Conservation (phyloP, 495 filamentous ascomycete species). For the Aspergillus nanangensis region DNA sequence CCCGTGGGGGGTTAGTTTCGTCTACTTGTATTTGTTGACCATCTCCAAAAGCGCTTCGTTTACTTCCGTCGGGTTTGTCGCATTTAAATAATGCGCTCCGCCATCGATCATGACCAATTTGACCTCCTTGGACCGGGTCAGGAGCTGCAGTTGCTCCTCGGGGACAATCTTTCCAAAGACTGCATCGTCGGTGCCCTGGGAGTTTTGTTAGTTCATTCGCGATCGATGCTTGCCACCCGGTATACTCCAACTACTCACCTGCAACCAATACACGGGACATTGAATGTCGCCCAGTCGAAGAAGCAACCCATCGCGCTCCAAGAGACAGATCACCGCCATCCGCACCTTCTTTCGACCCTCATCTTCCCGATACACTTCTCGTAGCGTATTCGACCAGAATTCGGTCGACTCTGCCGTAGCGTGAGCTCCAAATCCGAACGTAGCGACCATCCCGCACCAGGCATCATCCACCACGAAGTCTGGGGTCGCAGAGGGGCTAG, state of each 20-base stretch:
- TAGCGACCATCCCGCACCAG: constrained; percentile 52
- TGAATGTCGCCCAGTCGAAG: constrained; percentile 49
- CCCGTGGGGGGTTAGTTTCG: too few relatives aligned
- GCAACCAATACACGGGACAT: constrained; percentile 63
- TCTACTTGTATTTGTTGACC: constrained; percentile 22
- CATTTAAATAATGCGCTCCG: constrained; percentile 57
- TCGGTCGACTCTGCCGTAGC: constrained; percentile 34
- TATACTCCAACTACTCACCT: constrained; percentile 51
- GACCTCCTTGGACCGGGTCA: constrained; percentile 48
- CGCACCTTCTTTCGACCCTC: constrained; percentile 53
- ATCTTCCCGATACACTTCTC: constrained; percentile 55
- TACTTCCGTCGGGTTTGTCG: constrained; percentile 52
- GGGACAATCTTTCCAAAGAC: constrained; percentile 45
- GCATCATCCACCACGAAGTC: constrained; percentile 53
- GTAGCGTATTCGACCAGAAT: constrained; percentile 52
- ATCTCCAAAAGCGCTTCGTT: constrained; percentile 48
- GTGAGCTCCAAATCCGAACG: constrained; percentile 50
- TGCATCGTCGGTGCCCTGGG: constrained; percentile 51
- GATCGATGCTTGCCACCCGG: too few relatives aligned
- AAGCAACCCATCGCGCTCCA: constrained; percentile 56
- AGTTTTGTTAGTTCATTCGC: too few relatives aligned
- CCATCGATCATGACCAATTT: constrained; percentile 46
- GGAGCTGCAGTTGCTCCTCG: constrained; percentile 53
- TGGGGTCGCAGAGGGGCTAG: constrained; percentile 37
- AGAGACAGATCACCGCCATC: constrained; percentile 53